These are phyloP conservation scores for Setomelanomma holmii DNA, from an alignment of 2,329 filamentous ascomycete genomes.

Conservation along the genomic window DNA sequence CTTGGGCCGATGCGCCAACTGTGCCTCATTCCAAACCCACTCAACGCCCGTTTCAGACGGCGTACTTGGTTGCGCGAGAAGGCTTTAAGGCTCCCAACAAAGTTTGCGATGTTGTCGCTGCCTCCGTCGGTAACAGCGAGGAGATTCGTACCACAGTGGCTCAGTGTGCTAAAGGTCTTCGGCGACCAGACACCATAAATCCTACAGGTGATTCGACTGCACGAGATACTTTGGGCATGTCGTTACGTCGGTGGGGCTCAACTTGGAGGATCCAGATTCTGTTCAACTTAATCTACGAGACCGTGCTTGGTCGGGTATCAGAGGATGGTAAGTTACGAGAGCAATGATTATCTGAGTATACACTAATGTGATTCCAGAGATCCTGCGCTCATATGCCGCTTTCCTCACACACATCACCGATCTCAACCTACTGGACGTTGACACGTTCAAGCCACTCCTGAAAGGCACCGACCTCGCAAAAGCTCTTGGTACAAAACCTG, in stretches of 20 bases:
- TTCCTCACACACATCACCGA: slow-evolving; percentile 62
- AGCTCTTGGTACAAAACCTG: slow-evolving; percentile 71
- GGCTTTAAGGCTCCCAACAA: slow-evolving; percentile 83
- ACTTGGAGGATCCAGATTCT: slow-evolving; percentile 77
- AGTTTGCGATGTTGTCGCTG: slow-evolving; percentile 70
- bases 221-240: slow-evolving; percentile 75
- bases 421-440: slow-evolving; percentile 59
- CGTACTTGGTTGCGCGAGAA: slow-evolving; percentile 72
- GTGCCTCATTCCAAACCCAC: slow-evolving; percentile 58
- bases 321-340: slow-evolving; percentile 50
- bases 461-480: slow-evolving; percentile 78
- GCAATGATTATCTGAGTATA: neutral
- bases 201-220: slow-evolving; percentile 49
- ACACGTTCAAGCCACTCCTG: slow-evolving; percentile 60
- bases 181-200: slow-evolving; percentile 56
- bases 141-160: slow-evolving; percentile 71
- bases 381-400: slow-evolving; percentile 59
- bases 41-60: slow-evolving; percentile 50
- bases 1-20: slow-evolving; percentile 68
- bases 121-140: slow-evolving; percentile 66
- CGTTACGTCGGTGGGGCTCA: slow-evolving; percentile 73
- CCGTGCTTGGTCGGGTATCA: slow-evolving; percentile 51
- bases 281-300: slow-evolving; percentile 71
- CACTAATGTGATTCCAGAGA: slow-evolving; percentile 44
- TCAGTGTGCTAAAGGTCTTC: slow-evolving; percentile 55